These are phyloP conservation scores for Pyronema omphalodes DNA, from an alignment of 495 filamentous ascomycete genomes.

Conservation along the genomic window DNA sequence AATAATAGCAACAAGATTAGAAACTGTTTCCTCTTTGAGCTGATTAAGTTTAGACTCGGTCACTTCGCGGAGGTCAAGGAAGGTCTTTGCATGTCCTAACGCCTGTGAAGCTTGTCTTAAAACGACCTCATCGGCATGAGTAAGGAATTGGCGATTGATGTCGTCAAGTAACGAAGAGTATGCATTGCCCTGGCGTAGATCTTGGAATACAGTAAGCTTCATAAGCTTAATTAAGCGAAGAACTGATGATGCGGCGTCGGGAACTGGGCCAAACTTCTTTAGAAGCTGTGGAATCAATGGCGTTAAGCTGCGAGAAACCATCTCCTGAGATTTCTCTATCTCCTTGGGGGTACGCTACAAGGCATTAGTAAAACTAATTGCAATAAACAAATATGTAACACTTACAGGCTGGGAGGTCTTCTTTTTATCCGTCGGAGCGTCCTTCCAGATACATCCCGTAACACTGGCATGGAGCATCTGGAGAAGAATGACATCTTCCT, in stretches of 20 bases:
- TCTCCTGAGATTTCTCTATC: slow-evolving; percentile 32
- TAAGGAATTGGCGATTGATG: slow-evolving; percentile 80
- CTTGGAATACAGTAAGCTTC: slow-evolving; percentile 73
- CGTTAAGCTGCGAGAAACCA: slow-evolving; percentile 36
- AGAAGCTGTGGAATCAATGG: slow-evolving; percentile 64
- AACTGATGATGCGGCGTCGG: slow-evolving; percentile 66
- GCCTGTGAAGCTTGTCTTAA: slow-evolving; percentile 68
- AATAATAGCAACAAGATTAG: slow-evolving; percentile 46
- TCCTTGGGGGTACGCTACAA: slow-evolving; percentile 29
- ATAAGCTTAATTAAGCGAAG: slow-evolving; percentile 73
- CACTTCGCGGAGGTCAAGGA: slow-evolving; percentile 70
- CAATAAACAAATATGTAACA: neutral
- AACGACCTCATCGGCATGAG: slow-evolving; percentile 69
- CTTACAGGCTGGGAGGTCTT: slow-evolving; percentile 16
- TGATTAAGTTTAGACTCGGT: slow-evolving; percentile 59
- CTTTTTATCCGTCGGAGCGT: slow-evolving; percentile 10
- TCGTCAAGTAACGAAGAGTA: slow-evolving; percentile 75
- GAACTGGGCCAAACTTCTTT: slow-evolving; percentile 80
- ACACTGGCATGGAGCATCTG: slow-evolving; percentile 56
- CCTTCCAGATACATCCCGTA: slow-evolving; percentile 11
- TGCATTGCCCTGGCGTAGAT: slow-evolving; percentile 64
- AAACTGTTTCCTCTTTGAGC: slow-evolving; percentile 69
- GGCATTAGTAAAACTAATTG: slow-evolving; percentile 5
- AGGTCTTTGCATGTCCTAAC: slow-evolving; percentile 65
- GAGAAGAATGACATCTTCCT: slow-evolving; percentile 67